Evolutionary conservation across 2,329 filamentous ascomycete species (phyloP), one percentile per base, ranked within the genome.

Genomic region (Teratosphaeria zuluensis): DNA sequence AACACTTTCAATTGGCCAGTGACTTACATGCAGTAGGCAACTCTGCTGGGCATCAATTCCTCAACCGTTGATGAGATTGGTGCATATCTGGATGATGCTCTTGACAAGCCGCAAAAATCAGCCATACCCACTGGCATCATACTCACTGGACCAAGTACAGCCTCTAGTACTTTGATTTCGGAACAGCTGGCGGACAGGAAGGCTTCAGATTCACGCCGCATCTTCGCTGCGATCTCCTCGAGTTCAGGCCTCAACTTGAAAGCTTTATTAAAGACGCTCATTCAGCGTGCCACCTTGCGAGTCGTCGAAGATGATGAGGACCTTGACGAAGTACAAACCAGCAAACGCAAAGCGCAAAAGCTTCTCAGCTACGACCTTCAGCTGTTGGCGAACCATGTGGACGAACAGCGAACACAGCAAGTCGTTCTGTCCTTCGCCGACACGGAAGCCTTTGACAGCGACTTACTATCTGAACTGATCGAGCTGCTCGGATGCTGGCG

Each of bases 351-450:
- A 28, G 62, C 55, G 4, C 62, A 66, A n/a, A 71, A 86, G 79
- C 82, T 88, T 60, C 79, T 92, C 2, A 87, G 89, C 65, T 94
- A 92, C 69, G 90, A 94, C 67, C 79, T 94, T 16, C 86, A 89
- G 65, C 84, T 87, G 28, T 73, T 94, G 32, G 76, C 85, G 61
- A 79, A 82, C 30, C 85, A 82, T 71, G 77, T 85, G 14, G 78
- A 77, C 59, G 75, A 78, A 8, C 79, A 81, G 42, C 71, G 73
- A 28, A 80, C 80, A 32, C 73, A 80, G 48, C 83, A 84, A 64
- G 81, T 92, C 9, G 80, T 90, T 56, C 77, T 95, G 54, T 84
- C 87, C 0, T 84, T 94, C 60, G 86, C 91, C 70, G 89, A 94
- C 68, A 90, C 88, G 62, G 90, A 94, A 73, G 89, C 86, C 0